Evolutionary conservation across 768 basidiomycete species (phyloP).

Genomic region (Termitomyces sp.): DNA sequence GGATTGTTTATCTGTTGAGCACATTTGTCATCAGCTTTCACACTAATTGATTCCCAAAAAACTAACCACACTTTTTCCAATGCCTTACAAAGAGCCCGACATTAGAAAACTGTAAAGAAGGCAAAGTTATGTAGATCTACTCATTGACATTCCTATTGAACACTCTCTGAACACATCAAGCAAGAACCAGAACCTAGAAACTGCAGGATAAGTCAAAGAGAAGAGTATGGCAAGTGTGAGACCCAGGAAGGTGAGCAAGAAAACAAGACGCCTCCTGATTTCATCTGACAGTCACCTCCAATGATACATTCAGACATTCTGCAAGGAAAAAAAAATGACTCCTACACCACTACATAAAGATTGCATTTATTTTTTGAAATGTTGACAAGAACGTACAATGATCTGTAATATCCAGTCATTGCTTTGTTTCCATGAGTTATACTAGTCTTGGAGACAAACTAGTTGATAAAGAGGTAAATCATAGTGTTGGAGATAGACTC

Average conservation of each 20-base stretch:
- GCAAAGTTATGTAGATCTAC: background rate
- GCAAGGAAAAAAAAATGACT: constrained; percentile 33
- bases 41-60: background rate
- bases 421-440: constrained; percentile 37
- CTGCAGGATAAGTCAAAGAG: constrained; percentile 26
- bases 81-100: background rate
- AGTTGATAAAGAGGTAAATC: constrained; percentile 40
- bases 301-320: constrained; percentile 26
- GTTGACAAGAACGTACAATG: constrained; percentile 25
- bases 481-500: constrained; percentile 25
- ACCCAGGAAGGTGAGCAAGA: constrained; percentile 27
- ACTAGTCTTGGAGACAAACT: constrained; percentile 35
- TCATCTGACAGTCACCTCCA: constrained; percentile 31
- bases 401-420: constrained; percentile 40
- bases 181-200: constrained; percentile 24
- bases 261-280: constrained; percentile 28
- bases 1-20: constrained; percentile 8
- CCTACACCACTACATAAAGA: constrained; percentile 15
- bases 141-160: constrained; percentile 37
- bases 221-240: constrained; percentile 23
- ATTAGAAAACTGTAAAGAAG: background rate
- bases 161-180: constrained; percentile 24
- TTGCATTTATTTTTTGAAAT: background rate
- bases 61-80: constrained; percentile 1
- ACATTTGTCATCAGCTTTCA: background rate